Evolutionary conservation across 1,284 basidiomycete genomes (phyloP).

Genomic region (Puccinia triticina): DNA sequence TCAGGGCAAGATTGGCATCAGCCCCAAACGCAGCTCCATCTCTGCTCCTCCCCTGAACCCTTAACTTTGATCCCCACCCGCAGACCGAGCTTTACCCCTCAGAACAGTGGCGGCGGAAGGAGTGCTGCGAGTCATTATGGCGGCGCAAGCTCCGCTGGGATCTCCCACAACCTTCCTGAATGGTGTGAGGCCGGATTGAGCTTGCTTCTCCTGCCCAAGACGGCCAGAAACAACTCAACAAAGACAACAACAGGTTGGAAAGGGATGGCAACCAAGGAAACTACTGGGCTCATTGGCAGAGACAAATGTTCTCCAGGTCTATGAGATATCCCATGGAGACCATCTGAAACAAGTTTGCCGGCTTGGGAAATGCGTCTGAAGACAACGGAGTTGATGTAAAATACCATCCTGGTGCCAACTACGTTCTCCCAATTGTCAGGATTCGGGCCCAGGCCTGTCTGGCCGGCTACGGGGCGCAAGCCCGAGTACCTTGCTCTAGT

Average conservation of each 20-base stretch:
- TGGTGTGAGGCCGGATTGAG: constrained; percentile 41
- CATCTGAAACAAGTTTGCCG: no score
- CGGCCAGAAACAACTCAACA: neutral
- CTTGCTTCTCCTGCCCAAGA: constrained; percentile 34
- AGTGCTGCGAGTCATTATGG: constrained; percentile 4
- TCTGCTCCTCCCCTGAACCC: constrained; percentile 22
- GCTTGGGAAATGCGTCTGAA: no score
- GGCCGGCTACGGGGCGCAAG: no score
- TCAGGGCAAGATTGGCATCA: constrained; percentile 22
- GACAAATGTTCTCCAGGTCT: constrained; percentile 35
- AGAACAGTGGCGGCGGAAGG: neutral
- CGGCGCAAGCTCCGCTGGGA: constrained; percentile 23
- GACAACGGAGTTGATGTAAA: no score
- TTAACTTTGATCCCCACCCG: neutral
- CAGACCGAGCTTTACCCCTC: constrained; percentile 10
- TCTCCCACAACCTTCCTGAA: constrained; percentile 32
- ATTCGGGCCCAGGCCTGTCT: no score
- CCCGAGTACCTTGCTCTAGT: no score
- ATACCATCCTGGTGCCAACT: no score
- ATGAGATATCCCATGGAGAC: no score
- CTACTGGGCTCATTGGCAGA: neutral
- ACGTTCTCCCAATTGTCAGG: no score
- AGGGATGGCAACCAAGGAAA: neutral
- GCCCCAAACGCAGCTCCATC: neutral
- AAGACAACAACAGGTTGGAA: neutral